A percentile compares a stretch with the other conserved stretches of the same genome.
Conservation (phyloP, 495 filamentous ascomycete species). For the Penicillium coprophilum region DNA sequence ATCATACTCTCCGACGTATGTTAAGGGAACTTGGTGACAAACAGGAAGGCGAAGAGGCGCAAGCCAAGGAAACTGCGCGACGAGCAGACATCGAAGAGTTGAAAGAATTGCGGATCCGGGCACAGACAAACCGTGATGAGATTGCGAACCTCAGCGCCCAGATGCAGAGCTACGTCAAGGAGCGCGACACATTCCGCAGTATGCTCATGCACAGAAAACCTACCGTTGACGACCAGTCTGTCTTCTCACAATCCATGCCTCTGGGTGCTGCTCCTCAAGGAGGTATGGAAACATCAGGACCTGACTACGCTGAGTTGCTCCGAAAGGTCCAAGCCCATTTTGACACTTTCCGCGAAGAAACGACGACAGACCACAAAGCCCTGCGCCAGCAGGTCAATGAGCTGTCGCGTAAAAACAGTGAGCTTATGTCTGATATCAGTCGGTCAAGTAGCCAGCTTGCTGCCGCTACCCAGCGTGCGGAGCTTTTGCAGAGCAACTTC, state of each 20-base stretch:
- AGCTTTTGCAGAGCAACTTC: constrained; percentile 89
- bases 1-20: constrained; percentile 75
- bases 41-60: constrained; percentile 88
- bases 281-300: constrained; percentile 47
- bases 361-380: constrained; percentile 70
- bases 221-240: constrained; percentile 57
- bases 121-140: constrained; percentile 66
- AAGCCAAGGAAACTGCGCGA: constrained; percentile 63
- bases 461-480: constrained; percentile 76
- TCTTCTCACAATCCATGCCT: constrained; percentile 64
- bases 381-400: constrained; percentile 85
- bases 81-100: constrained; percentile 73
- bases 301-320: constrained; percentile 67
- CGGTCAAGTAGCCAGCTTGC: constrained; percentile 77
- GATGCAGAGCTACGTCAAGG: constrained; percentile 88
- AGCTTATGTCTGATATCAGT: constrained; percentile 75
- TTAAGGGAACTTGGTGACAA: constrained; percentile 79
- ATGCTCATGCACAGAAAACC: constrained; percentile 80
- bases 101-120: constrained; percentile 62
- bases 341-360: constrained; percentile 85
- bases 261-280: constrained; percentile 44
- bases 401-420: constrained; percentile 74
- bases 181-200: constrained; percentile 94
- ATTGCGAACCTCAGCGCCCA: constrained; percentile 73
- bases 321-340: constrained; percentile 87